phyloP scores from a whole-genome alignment of 2,329 filamentous ascomycete species.

The Curvularia lunata region DNA sequence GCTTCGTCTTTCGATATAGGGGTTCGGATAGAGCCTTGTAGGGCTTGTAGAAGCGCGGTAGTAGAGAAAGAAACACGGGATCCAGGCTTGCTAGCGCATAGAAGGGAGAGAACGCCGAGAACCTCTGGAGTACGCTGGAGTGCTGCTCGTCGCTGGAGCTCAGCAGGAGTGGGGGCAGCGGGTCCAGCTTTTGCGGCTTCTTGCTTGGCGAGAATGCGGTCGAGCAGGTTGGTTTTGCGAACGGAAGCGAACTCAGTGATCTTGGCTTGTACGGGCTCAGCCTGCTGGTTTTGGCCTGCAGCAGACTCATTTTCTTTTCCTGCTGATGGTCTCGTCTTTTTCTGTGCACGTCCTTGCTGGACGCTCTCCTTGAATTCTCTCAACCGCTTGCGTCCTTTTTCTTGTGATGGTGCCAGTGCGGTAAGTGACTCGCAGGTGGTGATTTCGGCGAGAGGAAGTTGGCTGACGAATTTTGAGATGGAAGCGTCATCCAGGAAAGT shows the following conservation, averaged over 20 bases:
- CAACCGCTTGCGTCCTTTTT: constrained; percentile 72
- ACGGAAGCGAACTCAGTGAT: constrained; percentile 49
- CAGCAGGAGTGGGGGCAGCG: constrained; percentile 49
- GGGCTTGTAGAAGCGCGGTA: constrained; percentile 49
- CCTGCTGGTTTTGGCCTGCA: constrained; percentile 14
- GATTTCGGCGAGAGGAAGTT: constrained; percentile 64
- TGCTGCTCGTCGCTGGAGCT: constrained; percentile 55
- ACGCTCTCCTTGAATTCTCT: constrained; percentile 70
- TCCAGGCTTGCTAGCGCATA: constrained; percentile 47
- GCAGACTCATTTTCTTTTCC: constrained; percentile 44
- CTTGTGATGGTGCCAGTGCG: constrained; percentile 63
- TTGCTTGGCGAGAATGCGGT: constrained; percentile 60
- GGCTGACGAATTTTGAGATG: constrained; percentile 58
- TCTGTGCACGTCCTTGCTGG: constrained; percentile 41
- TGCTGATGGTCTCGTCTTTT: constrained; percentile 35
- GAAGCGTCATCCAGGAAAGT: constrained; percentile 42
- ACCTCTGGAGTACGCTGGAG: constrained; percentile 57
- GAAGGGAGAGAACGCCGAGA: constrained; percentile 51
- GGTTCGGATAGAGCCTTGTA: constrained; percentile 55
- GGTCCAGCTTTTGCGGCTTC: constrained; percentile 47
- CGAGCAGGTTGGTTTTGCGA: constrained; percentile 56
- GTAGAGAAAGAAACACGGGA: constrained; percentile 54
- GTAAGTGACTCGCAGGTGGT: constrained; percentile 58
- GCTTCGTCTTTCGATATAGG: constrained; percentile 56
- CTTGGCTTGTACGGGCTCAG: constrained; percentile 40